A percentile compares a stretch with the other conserved stretches of the same genome.
Evolutionary conservation across 78 protist species (phyloP).

Genomic region (Dictyostelium intermedium): DNA sequence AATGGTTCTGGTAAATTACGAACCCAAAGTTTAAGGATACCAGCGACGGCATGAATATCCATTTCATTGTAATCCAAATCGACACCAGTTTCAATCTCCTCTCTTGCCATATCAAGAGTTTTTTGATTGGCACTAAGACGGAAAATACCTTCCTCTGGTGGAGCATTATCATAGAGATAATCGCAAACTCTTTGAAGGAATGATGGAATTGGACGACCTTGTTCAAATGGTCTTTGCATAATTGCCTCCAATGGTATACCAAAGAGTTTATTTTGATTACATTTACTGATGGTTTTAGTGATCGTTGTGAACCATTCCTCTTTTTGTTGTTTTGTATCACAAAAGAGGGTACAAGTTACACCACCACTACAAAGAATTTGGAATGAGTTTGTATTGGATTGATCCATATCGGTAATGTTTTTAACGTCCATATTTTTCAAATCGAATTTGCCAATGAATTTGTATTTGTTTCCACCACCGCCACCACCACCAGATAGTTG

Average conservation of each 20-base stretch:
- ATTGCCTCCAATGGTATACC: slow-evolving; percentile 40
- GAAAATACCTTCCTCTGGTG: slow-evolving; percentile 79
- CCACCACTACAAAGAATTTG: slow-evolving; percentile 7
- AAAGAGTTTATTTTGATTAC: slow-evolving; percentile 61
- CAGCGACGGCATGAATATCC: slow-evolving; percentile 78
- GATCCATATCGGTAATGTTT: neutral
- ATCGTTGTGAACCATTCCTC: slow-evolving; percentile 51
- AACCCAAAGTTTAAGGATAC: slow-evolving; percentile 82
- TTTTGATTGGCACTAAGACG: slow-evolving; percentile 76
- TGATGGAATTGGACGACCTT: slow-evolving; percentile 47
- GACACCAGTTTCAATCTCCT: slow-evolving; percentile 72
- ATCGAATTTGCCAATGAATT: slow-evolving; percentile 50
- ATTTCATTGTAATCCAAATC: slow-evolving; percentile 67
- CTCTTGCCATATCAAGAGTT: slow-evolving; percentile 30
- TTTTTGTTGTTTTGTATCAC: slow-evolving; percentile 31
- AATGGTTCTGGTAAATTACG: slow-evolving; percentile 87
- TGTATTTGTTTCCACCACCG: neutral
- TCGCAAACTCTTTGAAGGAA: slow-evolving; percentile 54
- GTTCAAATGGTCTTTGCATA: slow-evolving; percentile 34
- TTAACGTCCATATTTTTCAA: slow-evolving; percentile 63
- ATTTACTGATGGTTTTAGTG: slow-evolving; percentile 28
- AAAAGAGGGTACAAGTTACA: neutral
- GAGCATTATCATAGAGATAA: slow-evolving; percentile 28
- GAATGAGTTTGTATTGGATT: slow-evolving; percentile 1
- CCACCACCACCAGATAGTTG: neutral